A percentile compares a stretch with the other conserved stretches of the same genome.
Conservation (phyloP, 176 grass and related monocot genomes). For the Echinochloa phyllopogon region DNA sequence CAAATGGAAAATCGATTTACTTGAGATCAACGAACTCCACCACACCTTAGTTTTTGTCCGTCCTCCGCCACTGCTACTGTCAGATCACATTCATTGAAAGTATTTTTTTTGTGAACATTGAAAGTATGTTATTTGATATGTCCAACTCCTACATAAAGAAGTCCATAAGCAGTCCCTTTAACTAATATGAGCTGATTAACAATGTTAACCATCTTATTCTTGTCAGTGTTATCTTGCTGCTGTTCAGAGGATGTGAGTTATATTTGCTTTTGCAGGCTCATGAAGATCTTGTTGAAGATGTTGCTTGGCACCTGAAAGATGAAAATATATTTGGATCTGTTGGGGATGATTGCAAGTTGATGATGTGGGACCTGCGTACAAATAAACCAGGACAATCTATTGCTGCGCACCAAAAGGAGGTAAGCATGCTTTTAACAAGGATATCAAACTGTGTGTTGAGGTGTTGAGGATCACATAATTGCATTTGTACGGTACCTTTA, state of each 20-base stretch:
- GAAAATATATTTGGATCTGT: slow-evolving; percentile 90
- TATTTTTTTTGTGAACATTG: no score
- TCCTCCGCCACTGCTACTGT: no score
- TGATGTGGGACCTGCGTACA: slow-evolving; percentile 95
- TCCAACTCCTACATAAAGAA: not conserved
- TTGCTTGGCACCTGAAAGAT: slow-evolving; percentile 89
- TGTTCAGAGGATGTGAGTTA: not conserved
- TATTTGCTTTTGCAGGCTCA: slow-evolving; percentile 71
- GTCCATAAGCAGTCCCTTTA: not conserved
- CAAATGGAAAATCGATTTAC: no score
- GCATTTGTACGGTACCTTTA: not conserved
- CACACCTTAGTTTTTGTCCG: no score
- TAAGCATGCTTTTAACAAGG: slow-evolving; percentile 42
- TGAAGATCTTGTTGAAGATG: slow-evolving; percentile 85
- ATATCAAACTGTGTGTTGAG: not conserved
- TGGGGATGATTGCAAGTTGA: slow-evolving; percentile 92
- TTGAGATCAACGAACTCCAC: no score
- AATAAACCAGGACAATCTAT: slow-evolving; percentile 66
- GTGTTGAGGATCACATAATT: slow-evolving; percentile 16
- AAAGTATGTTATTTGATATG: slow-evolving; percentile 2
- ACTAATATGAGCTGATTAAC: not conserved
- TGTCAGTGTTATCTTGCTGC: not conserved
- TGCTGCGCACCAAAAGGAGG: slow-evolving; percentile 81
- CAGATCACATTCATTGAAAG: slow-evolving; percentile 5
- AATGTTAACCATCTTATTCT: not conserved